These are phyloP conservation scores for Trichocladium uniseriatum DNA, from an alignment of 495 filamentous ascomycete species.

Conservation along the genomic window DNA sequence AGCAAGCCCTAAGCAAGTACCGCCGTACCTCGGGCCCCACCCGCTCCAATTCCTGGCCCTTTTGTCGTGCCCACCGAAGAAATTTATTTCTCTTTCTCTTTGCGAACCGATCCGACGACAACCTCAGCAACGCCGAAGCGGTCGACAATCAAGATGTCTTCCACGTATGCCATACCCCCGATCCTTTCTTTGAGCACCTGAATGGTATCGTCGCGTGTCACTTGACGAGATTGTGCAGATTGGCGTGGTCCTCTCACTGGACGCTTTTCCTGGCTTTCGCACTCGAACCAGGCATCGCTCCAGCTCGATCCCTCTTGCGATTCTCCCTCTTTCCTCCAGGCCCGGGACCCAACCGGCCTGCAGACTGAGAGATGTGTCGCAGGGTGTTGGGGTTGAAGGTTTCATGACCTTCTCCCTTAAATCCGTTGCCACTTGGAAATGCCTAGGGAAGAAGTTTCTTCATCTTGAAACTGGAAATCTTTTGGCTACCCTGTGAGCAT, in stretches of 20 bases:
- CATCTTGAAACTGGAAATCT: background rate
- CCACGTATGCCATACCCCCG: conserved; percentile 53
- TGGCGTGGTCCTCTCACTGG: conserved; percentile 76
- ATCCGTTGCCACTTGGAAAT: conserved; percentile 57
- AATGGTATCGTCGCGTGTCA: conserved; percentile 46
- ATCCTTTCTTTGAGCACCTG: conserved; percentile 35
- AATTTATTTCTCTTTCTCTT: conserved; percentile 14
- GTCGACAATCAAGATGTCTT: conserved; percentile 43
- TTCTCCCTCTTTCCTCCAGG: conserved; percentile 46
- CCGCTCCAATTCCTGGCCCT: conserved; percentile 8
- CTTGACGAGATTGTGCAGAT: conserved; percentile 44
- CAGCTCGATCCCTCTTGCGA: conserved; percentile 73
- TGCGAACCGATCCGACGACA: conserved; percentile 10
- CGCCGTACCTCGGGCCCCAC: conserved; percentile 16
- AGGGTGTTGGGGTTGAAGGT: conserved; percentile 78
- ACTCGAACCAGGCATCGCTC: conserved; percentile 33
- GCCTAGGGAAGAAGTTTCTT: conserved; percentile 2
- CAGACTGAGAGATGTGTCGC: conserved; percentile 42
- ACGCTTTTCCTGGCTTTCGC: conserved; percentile 34
- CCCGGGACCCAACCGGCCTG: conserved; percentile 34
- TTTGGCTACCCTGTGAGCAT: conserved; percentile 35
- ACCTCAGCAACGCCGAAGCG: conserved; percentile 11
- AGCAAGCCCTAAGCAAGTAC: conserved; percentile 28
- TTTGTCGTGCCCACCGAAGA: conserved; percentile 13
- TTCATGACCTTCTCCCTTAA: conserved; percentile 63